phyloP scores from a whole-genome alignment of 805 yeast species.

The Pachysolen tannophilus region DNA sequence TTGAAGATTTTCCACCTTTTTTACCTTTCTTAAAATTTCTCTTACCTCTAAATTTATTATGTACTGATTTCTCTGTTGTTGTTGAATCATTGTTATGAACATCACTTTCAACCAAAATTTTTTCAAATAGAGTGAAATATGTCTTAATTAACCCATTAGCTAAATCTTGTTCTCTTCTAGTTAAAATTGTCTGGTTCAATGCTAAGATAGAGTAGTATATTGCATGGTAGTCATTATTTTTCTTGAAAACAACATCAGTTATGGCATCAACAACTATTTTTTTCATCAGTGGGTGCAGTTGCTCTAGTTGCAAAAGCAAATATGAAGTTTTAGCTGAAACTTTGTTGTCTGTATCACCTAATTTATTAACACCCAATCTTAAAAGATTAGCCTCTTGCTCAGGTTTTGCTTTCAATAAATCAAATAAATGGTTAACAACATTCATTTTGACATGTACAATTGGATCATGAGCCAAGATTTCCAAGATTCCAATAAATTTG shows the following conservation, averaged over 20 bases:
- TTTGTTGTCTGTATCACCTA: conserved; percentile 88
- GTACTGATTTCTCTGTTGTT: conserved; percentile 32
- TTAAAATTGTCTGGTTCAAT: conserved; percentile 85
- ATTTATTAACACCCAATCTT: conserved; percentile 82
- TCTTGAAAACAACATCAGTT: conserved; percentile 70
- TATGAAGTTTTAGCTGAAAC: conserved; percentile 86
- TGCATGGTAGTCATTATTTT: conserved; percentile 75
- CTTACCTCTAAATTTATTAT: conserved; percentile 57
- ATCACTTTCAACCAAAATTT: conserved; percentile 63
- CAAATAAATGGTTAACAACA: conserved; percentile 69
- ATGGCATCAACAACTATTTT: conserved; percentile 69
- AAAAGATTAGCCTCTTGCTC: conserved; percentile 94
- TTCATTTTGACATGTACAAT: conserved; percentile 81
- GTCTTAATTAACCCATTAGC: conserved; percentile 80
- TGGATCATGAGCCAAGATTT: conserved; percentile 81
- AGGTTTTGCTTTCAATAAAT: conserved; percentile 75
- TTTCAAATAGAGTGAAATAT: conserved; percentile 82
- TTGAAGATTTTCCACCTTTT: conserved; percentile 80
- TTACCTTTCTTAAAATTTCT: conserved; percentile 75
- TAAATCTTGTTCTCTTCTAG: conserved; percentile 65
- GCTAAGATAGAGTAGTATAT: conserved; percentile 84
- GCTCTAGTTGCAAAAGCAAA: conserved; percentile 70
- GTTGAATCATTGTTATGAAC: conserved; percentile 45
- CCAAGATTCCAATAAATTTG: conserved; percentile 67
- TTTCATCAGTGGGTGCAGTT: conserved; percentile 95